Evolutionary conservation across 768 basidiomycete genomes (phyloP).

Genomic region (Naganishia vishniacii): DNA sequence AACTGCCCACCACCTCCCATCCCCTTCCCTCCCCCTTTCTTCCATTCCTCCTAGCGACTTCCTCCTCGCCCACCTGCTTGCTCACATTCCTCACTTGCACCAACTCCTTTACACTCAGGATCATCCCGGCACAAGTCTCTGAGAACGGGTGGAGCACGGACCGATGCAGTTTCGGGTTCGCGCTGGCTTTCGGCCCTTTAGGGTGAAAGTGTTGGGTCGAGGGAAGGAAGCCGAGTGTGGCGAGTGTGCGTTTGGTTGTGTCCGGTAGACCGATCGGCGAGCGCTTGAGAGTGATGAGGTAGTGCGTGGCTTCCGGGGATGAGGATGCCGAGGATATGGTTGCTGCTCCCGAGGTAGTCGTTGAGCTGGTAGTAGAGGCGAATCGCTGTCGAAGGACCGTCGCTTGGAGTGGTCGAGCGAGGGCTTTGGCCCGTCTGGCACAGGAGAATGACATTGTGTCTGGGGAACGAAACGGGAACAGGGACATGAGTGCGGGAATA

Average conservation of each 20-base stretch:
- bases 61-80: slow-evolving; percentile 34
- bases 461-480: neutral
- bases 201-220: neutral
- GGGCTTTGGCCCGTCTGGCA: neutral
- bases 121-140: slow-evolving; percentile 74
- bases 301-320: slow-evolving; percentile 58
- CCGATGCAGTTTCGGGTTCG: slow-evolving; percentile 64
- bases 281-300: slow-evolving; percentile 79
- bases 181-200: slow-evolving; percentile 8
- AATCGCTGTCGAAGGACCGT: neutral
- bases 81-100: slow-evolving; percentile 82
- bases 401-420: neutral
- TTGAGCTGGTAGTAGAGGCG: neutral
- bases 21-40: slow-evolving; percentile 40
- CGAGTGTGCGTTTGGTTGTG: slow-evolving; percentile 65
- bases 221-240: slow-evolving; percentile 64
- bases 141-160: slow-evolving; percentile 74
- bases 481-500: neutral
- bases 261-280: slow-evolving; percentile 77
- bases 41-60: slow-evolving; percentile 30
- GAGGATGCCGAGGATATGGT: neutral
- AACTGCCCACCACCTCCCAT: slow-evolving; percentile 28
- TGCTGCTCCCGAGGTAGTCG: neutral
- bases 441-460: slow-evolving; percentile 7
- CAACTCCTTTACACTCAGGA: slow-evolving; percentile 80